Evolutionary conservation across 495 filamentous ascomycete species (phyloP), one percentile per base, ranked within the genome.

Genomic region (Neurospora intermedia): DNA sequence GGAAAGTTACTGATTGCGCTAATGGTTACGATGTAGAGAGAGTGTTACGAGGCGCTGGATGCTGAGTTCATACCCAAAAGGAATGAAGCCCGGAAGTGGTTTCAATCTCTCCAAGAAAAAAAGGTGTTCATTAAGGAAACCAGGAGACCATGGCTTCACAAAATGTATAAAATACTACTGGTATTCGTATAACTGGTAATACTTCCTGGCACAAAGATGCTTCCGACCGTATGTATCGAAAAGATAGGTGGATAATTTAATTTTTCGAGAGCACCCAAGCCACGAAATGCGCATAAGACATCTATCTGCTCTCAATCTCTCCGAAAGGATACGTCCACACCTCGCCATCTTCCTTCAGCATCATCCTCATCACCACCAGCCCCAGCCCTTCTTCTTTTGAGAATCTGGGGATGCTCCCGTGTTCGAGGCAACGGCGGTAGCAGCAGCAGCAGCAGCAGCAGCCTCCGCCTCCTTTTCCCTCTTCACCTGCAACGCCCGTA

Each of bases 401-500:
- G 54, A 66, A 66, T 66, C 23, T 9, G 54, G 13, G 6, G 54
- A 31, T 35, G 54, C 27, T 10, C 15, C 54, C 1, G 27, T 66
- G 23, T 18, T 18, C 54, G 2, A 66, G 35, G 27, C 54, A 9
- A 1, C 9, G 13, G 48, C 27, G 15, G 72, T 20, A 43, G 20
- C 43, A 41, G 18, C 41, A 16, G 66, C 35, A 43, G 20, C 43
- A 41, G 18, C 41, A 16, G 66, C 31, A 38, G 38, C 40, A 15
- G 42, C 9, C 40, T 74, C 42, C 39, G 45, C 72, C 43, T 69
- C 43, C 20, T 70, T 43, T n/a, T 48, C 42, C 46, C 43, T 73
- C 10, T 69, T 20, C n/a, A 69, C 31, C n/a, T 80, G 73, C 35
- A 78, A 27, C 2, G 4, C 18, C 74, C 69, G 66, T 6, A 75